These are phyloP conservation scores for Stagonosporopsis tanaceti DNA, from an alignment of 2,329 filamentous ascomycete genomes.

Conservation along the genomic window DNA sequence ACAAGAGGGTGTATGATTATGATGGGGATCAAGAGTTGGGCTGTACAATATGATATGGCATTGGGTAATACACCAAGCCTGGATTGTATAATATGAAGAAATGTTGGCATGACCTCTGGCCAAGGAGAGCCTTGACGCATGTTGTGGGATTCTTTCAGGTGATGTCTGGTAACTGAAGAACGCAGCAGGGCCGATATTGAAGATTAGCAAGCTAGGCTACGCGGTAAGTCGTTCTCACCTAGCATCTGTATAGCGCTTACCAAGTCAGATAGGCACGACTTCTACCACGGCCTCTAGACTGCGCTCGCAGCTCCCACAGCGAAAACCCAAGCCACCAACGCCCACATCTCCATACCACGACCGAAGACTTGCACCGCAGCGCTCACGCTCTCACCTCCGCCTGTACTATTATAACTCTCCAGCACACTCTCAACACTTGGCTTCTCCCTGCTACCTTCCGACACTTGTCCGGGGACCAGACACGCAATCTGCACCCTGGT, in stretches of 20 bases:
- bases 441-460: not conserved
- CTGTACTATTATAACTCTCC: not conserved
- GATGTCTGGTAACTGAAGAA: not conserved
- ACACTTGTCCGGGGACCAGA: slow-evolving; percentile 1
- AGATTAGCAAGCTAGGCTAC: not conserved
- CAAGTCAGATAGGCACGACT: not conserved
- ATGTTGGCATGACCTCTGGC: not conserved
- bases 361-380: not conserved
- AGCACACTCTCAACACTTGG: slow-evolving; percentile 3
- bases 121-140: not conserved
- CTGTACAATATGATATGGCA: slow-evolving; percentile 7
- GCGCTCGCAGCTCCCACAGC: not conserved
- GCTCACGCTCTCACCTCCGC: not conserved
- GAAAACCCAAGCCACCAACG: not conserved
- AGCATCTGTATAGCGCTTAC: not conserved
- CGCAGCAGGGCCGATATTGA: not conserved
- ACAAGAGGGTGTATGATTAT: slow-evolving; percentile 1
- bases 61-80: not conserved
- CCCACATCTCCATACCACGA: not conserved
- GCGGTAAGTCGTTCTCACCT: not conserved
- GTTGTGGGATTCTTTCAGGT: not conserved
- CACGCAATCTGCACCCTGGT: slow-evolving; percentile 7
- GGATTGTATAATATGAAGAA: not conserved
- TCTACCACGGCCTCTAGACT: not conserved
- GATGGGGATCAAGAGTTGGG: not conserved